phyloP scores from a whole-genome alignment of 768 basidiomycete species.

The Galerina marginata region DNA sequence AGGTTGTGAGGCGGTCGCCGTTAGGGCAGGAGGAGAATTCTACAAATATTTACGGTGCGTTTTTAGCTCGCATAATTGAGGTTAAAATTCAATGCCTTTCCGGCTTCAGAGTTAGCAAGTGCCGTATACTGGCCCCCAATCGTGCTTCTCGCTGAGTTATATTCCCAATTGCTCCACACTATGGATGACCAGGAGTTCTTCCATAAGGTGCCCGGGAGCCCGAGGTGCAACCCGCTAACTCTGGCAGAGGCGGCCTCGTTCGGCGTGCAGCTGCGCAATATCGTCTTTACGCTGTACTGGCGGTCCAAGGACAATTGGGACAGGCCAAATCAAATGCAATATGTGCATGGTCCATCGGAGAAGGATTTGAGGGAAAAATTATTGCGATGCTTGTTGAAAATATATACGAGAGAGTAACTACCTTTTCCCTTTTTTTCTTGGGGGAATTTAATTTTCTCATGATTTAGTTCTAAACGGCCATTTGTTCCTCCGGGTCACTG shows the following conservation, averaged over 20 bases:
- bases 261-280: constrained; percentile 77
- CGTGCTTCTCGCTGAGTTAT: constrained; percentile 32
- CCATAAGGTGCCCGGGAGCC: constrained; percentile 35
- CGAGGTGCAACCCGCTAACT: constrained; percentile 72
- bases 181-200: constrained; percentile 99
- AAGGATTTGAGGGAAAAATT: constrained; percentile 74
- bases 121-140: constrained; percentile 66
- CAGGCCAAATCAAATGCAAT: too few relatives aligned
- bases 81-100: background rate
- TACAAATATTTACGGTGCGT: constrained; percentile 29
- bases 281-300: constrained; percentile 77
- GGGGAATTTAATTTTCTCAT: background rate
- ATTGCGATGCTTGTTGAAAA: constrained; percentile 77
- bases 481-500: constrained; percentile 89
- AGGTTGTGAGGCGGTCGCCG: constrained; percentile 61
- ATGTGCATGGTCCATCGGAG: constrained; percentile 40
- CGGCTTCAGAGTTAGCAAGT: constrained; percentile 47
- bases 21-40: constrained; percentile 64
- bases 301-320: constrained; percentile 11
- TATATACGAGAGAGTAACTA: constrained; percentile 89
- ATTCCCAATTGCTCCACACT: constrained; percentile 57
- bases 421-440: background rate
- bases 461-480: constrained; percentile 73
- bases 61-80: background rate
- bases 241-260: constrained; percentile 82